Percentiles rank a stretch among this genome's conserved stretches.
phyloP scores from a whole-genome alignment of 441 rosid genomes.

The Corymbia citriodora region DNA sequence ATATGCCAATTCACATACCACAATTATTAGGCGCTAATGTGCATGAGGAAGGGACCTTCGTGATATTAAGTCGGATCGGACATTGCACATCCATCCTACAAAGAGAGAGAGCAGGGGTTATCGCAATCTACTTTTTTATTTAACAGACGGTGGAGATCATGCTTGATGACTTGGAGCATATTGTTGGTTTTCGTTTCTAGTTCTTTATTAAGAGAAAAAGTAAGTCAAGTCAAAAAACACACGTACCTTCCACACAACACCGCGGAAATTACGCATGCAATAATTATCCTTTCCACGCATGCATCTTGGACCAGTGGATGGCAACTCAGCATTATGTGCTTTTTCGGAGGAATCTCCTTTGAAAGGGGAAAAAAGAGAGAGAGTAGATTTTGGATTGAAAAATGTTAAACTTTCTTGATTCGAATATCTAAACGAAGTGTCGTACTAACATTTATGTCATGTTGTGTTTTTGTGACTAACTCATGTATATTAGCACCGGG shows the following conservation, averaged over 20 bases:
- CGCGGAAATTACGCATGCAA: too few species aligned
- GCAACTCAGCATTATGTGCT: too few species aligned
- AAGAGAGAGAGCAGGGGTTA: not conserved
- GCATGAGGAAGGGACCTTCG: not conserved
- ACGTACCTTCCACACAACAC: fast-evolving
- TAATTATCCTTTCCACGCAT: fast-evolving
- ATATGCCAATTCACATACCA: not conserved
- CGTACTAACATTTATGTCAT: too few species aligned
- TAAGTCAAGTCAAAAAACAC: too few species aligned
- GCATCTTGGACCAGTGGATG: fast-evolving
- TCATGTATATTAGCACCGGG: not conserved
- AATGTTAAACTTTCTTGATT: too few species aligned
- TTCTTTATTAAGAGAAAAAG: too few species aligned
- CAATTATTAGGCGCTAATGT: fast-evolving
- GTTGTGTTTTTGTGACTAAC: too few species aligned
- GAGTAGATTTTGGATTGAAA: too few species aligned
- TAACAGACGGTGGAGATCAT: fast-evolving
- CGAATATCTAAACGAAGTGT: too few species aligned
- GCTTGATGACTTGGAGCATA: too few species aligned
- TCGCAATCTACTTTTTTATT: not conserved
- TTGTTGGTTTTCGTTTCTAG: fast-evolving
- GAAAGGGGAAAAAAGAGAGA: too few species aligned
- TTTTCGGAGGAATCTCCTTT: too few species aligned
- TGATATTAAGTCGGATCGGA: not conserved
- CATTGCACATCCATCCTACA: not conserved